Base-by-base conservation (phyloP, 306 rosid species). In the Cicer chorassanicum region DNA sequence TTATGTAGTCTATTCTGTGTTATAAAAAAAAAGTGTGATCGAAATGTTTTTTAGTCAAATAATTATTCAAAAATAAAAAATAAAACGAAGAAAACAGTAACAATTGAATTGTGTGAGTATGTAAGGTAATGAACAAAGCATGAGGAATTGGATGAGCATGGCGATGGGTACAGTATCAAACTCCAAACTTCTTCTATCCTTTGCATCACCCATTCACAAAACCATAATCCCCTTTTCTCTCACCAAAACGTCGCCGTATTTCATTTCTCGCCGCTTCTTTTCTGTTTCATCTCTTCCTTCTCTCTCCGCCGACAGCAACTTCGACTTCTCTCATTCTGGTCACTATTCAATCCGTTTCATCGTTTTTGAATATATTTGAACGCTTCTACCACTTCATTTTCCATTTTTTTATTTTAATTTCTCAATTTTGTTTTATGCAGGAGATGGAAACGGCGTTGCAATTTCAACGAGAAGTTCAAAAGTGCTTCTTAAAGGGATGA, bases 401-500 rank as follows among this genome's bases (percentile, higher is more conserved):
- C 4, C 4, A 3, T 15, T 8, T 24, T 8, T 5, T 24, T 13
- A 7, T 9, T 24, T 59, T 61, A 57, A 39, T 40, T 65, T 61
- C 2, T 39, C 5, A 11, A n/a, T 10, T 11, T 57, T 60, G n/a
- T 78, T 65, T 29, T 45, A 36, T 10, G 55, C 39, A 79, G 91
- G 73, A 49, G 80, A 77, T 1, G 70, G 65, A 73, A 48, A 65
- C 18, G 24, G 45, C 1, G 16, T 24, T 73, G 78, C 71, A 16
- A 43, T 64, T 81, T 73, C 86, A 14, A 78, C 21, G 19, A 19
- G 49, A 6, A 72, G 74, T 77, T 83, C 82, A 3, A 89, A 89
- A 87, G 70, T 73, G 61, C 87, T 89, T 84, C 91, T 93, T 38
- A 89, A 93, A 82, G 98, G 93, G 24, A 86, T 93, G 91, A 74